Evolutionary conservation across 257 asterid species (phyloP).

Genomic region (Solanum piurae): DNA sequence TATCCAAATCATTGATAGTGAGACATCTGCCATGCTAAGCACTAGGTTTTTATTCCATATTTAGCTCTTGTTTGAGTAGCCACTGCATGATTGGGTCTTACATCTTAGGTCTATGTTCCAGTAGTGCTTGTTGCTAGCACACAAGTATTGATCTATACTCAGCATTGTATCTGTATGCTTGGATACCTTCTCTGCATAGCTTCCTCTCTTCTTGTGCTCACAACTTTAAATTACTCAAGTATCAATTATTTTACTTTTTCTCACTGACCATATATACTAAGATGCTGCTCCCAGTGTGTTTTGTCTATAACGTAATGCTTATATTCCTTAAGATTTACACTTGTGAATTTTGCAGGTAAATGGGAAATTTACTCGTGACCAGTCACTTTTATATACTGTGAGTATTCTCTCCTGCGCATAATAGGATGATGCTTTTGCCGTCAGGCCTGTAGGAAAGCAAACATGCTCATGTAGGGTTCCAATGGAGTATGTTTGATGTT

Average conservation of each 20-base stretch:
- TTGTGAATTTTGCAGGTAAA: slow-evolving; percentile 53
- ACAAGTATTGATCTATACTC: neutral
- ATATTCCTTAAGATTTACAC: neutral
- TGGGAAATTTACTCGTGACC: slow-evolving; percentile 80
- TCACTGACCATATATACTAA: neutral
- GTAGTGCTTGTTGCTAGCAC: neutral
- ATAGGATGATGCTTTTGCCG: neutral
- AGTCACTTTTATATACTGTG: slow-evolving; percentile 69
- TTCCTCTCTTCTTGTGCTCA: neutral
- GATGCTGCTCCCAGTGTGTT: neutral
- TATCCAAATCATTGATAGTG: neutral
- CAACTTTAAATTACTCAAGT: neutral
- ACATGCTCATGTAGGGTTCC: neutral
- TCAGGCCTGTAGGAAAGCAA: neutral
- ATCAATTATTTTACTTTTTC: neutral
- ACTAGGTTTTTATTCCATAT: neutral
- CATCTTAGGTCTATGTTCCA: neutral
- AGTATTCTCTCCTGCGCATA: slow-evolving; percentile 15
- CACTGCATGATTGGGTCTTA: neutral
- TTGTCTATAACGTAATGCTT: neutral
- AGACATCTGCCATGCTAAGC: neutral
- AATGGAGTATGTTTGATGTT: neutral
- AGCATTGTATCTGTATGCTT: neutral
- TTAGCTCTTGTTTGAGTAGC: neutral
- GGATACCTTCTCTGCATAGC: neutral